Evolutionary conservation across 140 eudicot genomes (phyloP).

Genomic region (Bidens hawaiensis): DNA sequence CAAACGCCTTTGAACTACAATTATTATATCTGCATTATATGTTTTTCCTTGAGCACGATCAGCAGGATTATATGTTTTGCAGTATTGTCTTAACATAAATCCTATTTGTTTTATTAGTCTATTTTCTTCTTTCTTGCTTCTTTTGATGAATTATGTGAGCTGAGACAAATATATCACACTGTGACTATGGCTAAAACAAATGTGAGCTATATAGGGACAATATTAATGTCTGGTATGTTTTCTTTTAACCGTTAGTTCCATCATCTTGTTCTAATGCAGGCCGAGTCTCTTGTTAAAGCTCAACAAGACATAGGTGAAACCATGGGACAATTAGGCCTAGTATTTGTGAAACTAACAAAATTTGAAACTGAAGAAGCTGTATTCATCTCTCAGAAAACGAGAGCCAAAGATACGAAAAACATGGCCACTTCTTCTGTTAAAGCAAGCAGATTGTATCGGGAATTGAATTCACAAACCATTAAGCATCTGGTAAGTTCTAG

Average conservation of each 20-base stretch:
- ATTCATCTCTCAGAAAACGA: constrained; percentile 55
- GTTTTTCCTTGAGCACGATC: not conserved
- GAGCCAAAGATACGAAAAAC: constrained; percentile 72
- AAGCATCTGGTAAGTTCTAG: constrained; percentile 66
- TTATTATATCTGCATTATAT: not conserved
- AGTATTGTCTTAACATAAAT: not conserved
- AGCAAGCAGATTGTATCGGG: constrained; percentile 83
- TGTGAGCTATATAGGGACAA: not conserved
- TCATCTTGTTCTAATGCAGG: constrained; percentile 42
- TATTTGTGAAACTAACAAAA: constrained; percentile 75
- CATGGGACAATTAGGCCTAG: constrained; percentile 78
- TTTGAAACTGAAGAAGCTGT: constrained; percentile 72
- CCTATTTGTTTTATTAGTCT: not conserved
- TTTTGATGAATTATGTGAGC: constrained; percentile 3
- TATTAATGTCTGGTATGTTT: not conserved
- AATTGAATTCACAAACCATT: constrained; percentile 79
- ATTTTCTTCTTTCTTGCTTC: not conserved
- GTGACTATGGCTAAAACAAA: not conserved
- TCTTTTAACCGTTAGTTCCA: not conserved
- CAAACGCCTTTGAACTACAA: constrained; percentile 2
- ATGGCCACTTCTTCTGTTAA: constrained; percentile 81
- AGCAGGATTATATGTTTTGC: not conserved
- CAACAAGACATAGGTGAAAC: constrained; percentile 94
- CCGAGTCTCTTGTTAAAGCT: constrained; percentile 88
- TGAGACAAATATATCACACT: not conserved